Evolutionary conservation across 208 protist genomes (phyloP), one percentile per base, ranked within the genome.

Genomic region (Porcisia deanei): DNA sequence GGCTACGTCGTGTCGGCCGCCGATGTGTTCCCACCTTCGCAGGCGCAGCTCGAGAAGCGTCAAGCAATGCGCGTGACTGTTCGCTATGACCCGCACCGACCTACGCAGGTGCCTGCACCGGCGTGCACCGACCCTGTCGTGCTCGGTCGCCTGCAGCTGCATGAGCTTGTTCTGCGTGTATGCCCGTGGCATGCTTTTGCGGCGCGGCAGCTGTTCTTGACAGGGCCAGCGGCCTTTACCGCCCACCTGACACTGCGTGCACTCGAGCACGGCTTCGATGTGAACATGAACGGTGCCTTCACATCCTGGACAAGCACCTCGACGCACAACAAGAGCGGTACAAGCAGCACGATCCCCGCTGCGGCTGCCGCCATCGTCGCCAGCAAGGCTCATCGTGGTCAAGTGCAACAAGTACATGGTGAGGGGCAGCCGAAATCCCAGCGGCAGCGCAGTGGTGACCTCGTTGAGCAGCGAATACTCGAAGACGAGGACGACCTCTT

Each of bases 261-360:
- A 14, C 73, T 93, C 20, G 71, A n/a, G 39, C 68, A 53, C 43
- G 87, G 88, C 10, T 76, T 87, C 22, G 88, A 91, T 16, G 54
- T 96, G 39, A 82, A 81, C 67, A 59, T 83, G 59, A 87, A 91
- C 57, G 91, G 91, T 5, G 68, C 85, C 37, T 94, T 93, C 60
- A 52, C 54, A 3, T 16, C 14, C 3, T 9, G 61, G n/a, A 20
- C 37, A 20, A 57, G 8, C 4, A 45, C 39, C 41, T 12, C n/a
- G 22, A 34, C 70, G 34, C 34, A 30, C 34, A 7, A 22, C 22
- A 22, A 41, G 7, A n/a, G 47, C 30, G 47, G 66, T 30, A 47
- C 54, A 12, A 20, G 66, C 41, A 41, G 20, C 47, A 57, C 8
- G 43, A 25, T n/a, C 25, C 25, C 66, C 47, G n/a, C 25, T n/a